Percentiles rank a stretch among this genome's conserved stretches.
phyloP scores from a whole-genome alignment of 1,284 basidiomycete genomes.

The Thelephora terrestris region DNA sequence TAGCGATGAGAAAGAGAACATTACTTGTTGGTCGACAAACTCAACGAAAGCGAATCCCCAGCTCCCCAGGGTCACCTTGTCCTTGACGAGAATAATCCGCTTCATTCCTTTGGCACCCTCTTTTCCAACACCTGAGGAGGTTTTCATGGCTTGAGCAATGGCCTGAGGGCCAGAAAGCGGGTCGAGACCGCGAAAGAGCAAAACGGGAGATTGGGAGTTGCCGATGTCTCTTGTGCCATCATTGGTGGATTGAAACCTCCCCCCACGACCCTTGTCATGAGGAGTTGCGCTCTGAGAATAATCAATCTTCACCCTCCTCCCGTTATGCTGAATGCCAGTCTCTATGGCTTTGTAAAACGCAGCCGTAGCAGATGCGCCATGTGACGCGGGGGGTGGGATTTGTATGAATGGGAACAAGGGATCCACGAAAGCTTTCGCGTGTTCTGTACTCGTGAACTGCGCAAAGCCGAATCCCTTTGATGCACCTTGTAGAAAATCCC shows the following conservation, averaged over 20 bases:
- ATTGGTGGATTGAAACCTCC: conserved; percentile 37
- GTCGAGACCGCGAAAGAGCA: conserved; percentile 84
- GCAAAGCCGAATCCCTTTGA: conserved; percentile 94
- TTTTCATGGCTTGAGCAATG: conserved; percentile 68
- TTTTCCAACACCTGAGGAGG: conserved; percentile 53
- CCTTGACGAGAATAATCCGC: conserved; percentile 78
- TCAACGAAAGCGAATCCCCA: conserved; percentile 93
- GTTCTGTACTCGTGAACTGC: conserved; percentile 74
- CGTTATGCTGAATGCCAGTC: conserved; percentile 51
- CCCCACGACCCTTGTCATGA: conserved; percentile 46
- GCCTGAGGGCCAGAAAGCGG: conserved; percentile 78
- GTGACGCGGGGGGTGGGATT: conserved; percentile 75
- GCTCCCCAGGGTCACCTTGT: conserved; percentile 72
- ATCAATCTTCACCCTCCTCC: conserved; percentile 82
- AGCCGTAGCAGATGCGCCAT: conserved; percentile 61
- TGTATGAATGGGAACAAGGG: conserved; percentile 77
- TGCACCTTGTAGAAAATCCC: conserved; percentile 57
- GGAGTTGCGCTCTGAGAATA: conserved; percentile 74
- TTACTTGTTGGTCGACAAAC: conserved; percentile 73
- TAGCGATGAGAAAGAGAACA: conserved; percentile 9
- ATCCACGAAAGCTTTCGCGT: conserved; percentile 80
- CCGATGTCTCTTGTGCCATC: conserved; percentile 94
- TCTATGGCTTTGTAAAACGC: conserved; percentile 64
- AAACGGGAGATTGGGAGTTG: conserved; percentile 64
- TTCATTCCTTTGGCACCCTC: conserved; percentile 77